Base-by-base conservation (phyloP, 2,329 filamentous ascomycete genomes). In the Ploettnerulaceae sp. region DNA sequence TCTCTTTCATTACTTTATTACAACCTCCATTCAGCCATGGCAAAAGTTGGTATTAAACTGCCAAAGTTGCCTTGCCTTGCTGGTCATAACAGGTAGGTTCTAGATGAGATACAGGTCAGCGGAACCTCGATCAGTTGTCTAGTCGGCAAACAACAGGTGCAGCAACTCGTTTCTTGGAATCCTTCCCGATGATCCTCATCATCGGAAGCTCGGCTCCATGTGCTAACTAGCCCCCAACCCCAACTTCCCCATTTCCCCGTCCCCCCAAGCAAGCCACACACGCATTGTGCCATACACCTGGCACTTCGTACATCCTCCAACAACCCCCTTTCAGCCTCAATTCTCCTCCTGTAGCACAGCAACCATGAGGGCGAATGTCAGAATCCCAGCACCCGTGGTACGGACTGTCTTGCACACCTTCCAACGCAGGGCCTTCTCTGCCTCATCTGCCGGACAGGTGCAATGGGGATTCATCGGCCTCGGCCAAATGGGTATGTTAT, bases 391-490 rank as follows among this genome's bases (percentile, higher is more conserved):
- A 32, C 53, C 55, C 25, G 31, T 55, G 26, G 47, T 55, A 32
- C 57, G 57, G 18, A 51, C 58, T 40, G 46, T 54, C 7, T 21
- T 53, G 3, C 51, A 51, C 32, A 31, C 52, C 34, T 45, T 44
- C 17, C 60, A 60, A 38, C 54, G 51, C n/a, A 59, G 60, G 47
- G 44, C 15, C 22, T 78, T 79, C 55, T 75, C 75, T 20, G 67
- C 64, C 4, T 71, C 72, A 5, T 36, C 60, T n/a, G 59, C 57
- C 21, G 66, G 67, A 41, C 66, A 71, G 58, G 69, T 70, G 51
- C 72, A 72, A 57, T 81, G 73, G 71, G 77, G 76, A 0, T 81
- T 81, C 57, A 73, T 81, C 48, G 77, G 77, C 11, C 64, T 81
- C 34, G 77, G 77, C 11, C 74, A 76, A 62, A 81, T 81, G 77